Evolutionary conservation across 23 red algal species (phyloP).

Genomic region (Chondrus crispus): DNA sequence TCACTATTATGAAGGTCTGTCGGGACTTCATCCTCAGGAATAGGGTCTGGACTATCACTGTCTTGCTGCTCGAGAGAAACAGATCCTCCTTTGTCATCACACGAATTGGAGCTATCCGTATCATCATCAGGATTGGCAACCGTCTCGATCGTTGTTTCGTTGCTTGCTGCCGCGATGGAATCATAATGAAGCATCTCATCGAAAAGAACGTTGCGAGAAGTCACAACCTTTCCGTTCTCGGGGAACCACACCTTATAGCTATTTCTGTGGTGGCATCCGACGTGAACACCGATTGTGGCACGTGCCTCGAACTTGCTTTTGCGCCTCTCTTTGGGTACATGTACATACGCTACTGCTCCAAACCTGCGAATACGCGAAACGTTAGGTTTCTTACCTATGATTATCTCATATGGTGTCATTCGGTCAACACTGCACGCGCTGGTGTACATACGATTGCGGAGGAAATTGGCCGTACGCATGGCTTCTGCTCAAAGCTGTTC

Average conservation of each 20-base stretch:
- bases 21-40: no score
- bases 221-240: not conserved
- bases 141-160: no score
- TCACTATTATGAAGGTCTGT: no score
- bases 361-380: not conserved
- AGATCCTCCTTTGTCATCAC: no score
- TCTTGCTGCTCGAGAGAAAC: no score
- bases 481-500: not conserved
- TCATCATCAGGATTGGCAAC: no score
- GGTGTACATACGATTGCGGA: not conserved
- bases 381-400: not conserved
- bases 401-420: not conserved
- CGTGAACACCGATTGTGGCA: not conserved
- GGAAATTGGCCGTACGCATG: not conserved
- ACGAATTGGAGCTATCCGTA: no score
- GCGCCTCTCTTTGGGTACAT: not conserved
- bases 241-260: not conserved
- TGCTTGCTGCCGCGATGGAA: no score
- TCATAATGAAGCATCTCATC: no score
- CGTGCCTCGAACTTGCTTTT: not conserved
- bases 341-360: conserved; percentile 16
- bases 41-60: no score
- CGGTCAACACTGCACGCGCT: not conserved
- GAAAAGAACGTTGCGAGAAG: not conserved
- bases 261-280: not conserved